Evolutionary conservation across 2,329 filamentous ascomycete genomes (phyloP).

Genomic region (Macrophomina pseudophaseolina): DNA sequence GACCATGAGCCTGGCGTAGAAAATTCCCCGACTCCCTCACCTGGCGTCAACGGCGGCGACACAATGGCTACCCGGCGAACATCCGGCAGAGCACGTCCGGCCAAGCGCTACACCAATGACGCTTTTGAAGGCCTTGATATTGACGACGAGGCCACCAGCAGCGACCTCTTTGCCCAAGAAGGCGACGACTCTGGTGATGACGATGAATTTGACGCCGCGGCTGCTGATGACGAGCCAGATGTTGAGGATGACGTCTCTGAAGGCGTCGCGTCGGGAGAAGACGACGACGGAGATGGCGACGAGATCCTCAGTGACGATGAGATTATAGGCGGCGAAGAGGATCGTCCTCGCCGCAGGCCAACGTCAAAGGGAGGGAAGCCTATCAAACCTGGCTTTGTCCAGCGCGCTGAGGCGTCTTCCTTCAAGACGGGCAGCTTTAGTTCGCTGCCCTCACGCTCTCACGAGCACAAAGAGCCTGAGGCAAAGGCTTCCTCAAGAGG

Average conservation of each 20-base stretch:
- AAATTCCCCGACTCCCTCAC: not conserved
- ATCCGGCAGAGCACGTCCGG: slow-evolving; percentile 22
- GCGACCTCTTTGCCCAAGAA: not conserved
- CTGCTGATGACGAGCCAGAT: slow-evolving; percentile 29
- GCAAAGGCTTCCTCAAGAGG: slow-evolving; percentile 31
- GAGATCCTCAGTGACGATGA: slow-evolving; percentile 32
- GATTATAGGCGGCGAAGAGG: slow-evolving; percentile 27
- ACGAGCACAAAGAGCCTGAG: slow-evolving; percentile 19
- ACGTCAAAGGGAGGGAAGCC: slow-evolving; percentile 19
- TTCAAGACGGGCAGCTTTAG: slow-evolving; percentile 31
- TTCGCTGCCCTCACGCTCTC: slow-evolving; percentile 26
- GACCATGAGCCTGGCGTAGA: not conserved
- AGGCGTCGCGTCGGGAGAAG: slow-evolving; percentile 24
- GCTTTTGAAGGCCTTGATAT: slow-evolving; percentile 41
- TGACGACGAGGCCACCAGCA: slow-evolving; percentile 28
- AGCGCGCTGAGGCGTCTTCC: slow-evolving; percentile 29
- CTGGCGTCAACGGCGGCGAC: slow-evolving; percentile 1
- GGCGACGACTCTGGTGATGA: slow-evolving; percentile 41
- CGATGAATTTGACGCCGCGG: slow-evolving; percentile 33
- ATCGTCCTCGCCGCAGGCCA: slow-evolving; percentile 1
- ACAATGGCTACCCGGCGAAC: slow-evolving; percentile 25
- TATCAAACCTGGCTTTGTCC: slow-evolving; percentile 18
- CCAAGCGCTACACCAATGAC: slow-evolving; percentile 38
- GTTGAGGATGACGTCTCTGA: slow-evolving; percentile 30
- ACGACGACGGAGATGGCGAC: slow-evolving; percentile 20